phyloP scores from a whole-genome alignment of 2,329 filamentous ascomycete species.

The Monilinia vaccinii-corymbosi region DNA sequence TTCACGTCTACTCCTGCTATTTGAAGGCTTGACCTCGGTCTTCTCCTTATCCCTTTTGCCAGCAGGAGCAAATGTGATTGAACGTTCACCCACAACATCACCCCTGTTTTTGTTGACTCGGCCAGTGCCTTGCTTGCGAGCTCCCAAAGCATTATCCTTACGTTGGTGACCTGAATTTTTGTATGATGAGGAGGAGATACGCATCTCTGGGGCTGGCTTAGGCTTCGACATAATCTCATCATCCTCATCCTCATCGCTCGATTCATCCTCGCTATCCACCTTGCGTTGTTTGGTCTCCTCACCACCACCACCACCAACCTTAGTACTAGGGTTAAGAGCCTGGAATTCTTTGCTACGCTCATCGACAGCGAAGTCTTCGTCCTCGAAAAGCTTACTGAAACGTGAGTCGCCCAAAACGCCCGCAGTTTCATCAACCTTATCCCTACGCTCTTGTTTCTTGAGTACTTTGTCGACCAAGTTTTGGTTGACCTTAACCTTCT shows the following conservation, averaged over 20 bases:
- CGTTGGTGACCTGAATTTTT: conserved; percentile 46
- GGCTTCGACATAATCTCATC: conserved; percentile 30
- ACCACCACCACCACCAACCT: conserved; percentile 21
- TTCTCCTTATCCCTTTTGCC: conserved; percentile 41
- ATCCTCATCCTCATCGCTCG: conserved; percentile 37
- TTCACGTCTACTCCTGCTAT: conserved; percentile 25
- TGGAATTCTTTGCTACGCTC: conserved; percentile 82
- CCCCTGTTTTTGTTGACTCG: conserved; percentile 38
- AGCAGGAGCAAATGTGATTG: conserved; percentile 64
- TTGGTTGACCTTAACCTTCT: conserved; percentile 97
- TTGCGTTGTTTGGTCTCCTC: conserved; percentile 31
- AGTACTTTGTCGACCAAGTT: conserved; percentile 66
- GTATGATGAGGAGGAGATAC: conserved; percentile 60
- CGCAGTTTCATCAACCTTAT: conserved; percentile 47
- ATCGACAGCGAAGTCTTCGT: conserved; percentile 87
- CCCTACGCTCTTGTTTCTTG: conserved; percentile 53
- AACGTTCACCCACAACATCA: conserved; percentile 52
- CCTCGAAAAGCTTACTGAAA: conserved; percentile 83
- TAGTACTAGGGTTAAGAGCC: conserved; percentile 80
- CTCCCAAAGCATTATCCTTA: conserved; percentile 46
- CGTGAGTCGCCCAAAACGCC: conserved; percentile 74
- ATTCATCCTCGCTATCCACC: conserved; percentile 29
- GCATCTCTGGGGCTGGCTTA: conserved; percentile 41
- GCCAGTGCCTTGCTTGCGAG: conserved; percentile 42
- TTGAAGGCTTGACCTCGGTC: conserved; percentile 11